Base-by-base conservation (phyloP, 179 eudicot genomes). In the Silene vulgaris region DNA sequence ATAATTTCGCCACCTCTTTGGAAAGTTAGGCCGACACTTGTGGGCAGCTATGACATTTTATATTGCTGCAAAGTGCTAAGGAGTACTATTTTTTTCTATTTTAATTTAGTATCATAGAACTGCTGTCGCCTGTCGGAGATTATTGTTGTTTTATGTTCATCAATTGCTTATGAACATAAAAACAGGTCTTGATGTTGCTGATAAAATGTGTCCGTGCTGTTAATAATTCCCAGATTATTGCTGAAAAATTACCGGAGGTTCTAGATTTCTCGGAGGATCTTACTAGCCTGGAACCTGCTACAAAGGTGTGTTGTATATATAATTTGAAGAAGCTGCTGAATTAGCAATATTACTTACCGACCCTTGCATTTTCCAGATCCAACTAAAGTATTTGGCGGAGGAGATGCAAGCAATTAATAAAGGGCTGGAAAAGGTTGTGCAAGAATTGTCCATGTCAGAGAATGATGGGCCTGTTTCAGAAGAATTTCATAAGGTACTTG, bases 351-450 rank as follows among this genome's bases (percentile, higher is more conserved):
- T 69, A 13, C 63, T 76, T 63, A 79, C 56, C 0, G n/a, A 57
- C 59, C 3, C 14, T n/a, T 69, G 30, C 19, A 66, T 76, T 75
- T 74, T 84, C 28, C 89, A 93, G 98, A 81, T 93, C 73, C 98
- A 91, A 87, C 43, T 90, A 75, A 93, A 90, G 72, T 81, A 63
- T 63, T 82, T 93, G 83, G 96, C 96, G 5, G 97, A 91, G 82
- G 97, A 91, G 81, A 93, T 93, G 98, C 92, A 90, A 78, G 88
- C 98, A 26, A 83, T 93, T 43, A 89, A 83, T 81, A 89, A 88
- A 85, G 98, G 98, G 40, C 83, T 93, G 50, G 98, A 93, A 83
- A 90, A 86, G 82, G 87, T 93, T 60, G 76, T 87, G 69, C 91
- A 91, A 50, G 97, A 93, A 82, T 77, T 88, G 75, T 80, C 86